Conservation (phyloP, 306 rosid species). For the Prosopis cineraria region DNA sequence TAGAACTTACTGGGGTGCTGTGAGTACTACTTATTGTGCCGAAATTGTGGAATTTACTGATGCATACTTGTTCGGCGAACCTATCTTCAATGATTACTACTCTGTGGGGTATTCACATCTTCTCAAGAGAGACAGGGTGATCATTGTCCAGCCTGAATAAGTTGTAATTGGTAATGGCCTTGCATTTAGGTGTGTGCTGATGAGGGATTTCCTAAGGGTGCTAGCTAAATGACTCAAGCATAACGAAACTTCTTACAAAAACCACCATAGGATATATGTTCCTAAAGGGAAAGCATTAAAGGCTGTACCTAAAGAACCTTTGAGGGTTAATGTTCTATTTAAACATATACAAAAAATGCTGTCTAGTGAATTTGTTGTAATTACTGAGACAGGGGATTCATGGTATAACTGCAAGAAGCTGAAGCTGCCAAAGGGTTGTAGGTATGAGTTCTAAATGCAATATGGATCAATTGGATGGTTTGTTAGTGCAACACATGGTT, state of each 20-base stretch:
- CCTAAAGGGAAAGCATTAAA: slow-evolving; percentile 58
- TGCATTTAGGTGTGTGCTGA: no score
- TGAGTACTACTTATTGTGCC: slow-evolving; percentile 61
- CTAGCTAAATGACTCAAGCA: no score
- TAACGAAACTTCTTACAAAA: no score
- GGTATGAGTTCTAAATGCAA: slow-evolving; percentile 58
- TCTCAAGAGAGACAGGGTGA: slow-evolving; percentile 61
- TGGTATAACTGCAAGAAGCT: slow-evolving; percentile 73
- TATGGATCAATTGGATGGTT: no score
- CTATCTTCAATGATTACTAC: slow-evolving; percentile 66
- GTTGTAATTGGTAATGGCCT: no score
- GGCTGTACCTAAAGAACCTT: slow-evolving; percentile 49
- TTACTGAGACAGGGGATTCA: slow-evolving; percentile 74
- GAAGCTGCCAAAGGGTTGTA: slow-evolving; percentile 58
- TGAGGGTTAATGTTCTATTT: slow-evolving; percentile 64
- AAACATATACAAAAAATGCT: slow-evolving; percentile 58
- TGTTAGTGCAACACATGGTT: no score
- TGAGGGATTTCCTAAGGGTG: no score
- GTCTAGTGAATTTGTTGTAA: slow-evolving; percentile 51
- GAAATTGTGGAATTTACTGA: slow-evolving; percentile 64
- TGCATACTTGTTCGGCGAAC: slow-evolving; percentile 60
- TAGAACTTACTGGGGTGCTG: slow-evolving; percentile 74
- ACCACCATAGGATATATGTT: no score
- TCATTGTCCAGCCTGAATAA: slow-evolving; percentile 56
- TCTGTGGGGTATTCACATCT: slow-evolving; percentile 70